Evolutionary conservation across 768 basidiomycete genomes (phyloP).

Genomic region (Hygrophorus pudorinus): DNA sequence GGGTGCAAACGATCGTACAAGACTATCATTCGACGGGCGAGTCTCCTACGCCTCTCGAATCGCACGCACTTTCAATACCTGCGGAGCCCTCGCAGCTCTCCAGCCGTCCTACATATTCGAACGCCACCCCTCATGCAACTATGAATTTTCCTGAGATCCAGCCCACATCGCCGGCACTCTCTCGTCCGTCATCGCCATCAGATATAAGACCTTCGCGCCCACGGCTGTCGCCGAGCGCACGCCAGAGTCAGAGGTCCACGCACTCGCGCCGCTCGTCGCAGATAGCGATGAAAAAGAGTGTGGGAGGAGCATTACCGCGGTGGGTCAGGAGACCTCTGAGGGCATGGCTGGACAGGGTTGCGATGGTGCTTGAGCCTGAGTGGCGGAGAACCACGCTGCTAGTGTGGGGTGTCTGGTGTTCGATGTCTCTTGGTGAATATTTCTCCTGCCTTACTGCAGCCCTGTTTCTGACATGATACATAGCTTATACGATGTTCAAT

Average conservation of each 20-base stretch:
- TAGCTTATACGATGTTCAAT: constrained; percentile 89
- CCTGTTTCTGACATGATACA: background rate
- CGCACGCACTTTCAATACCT: background rate
- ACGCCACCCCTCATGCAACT: background rate
- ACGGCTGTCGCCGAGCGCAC: background rate
- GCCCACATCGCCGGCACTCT: too few relatives aligned
- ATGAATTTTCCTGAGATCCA: too few relatives aligned
- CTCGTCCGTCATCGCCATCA: too few relatives aligned
- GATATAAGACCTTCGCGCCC: background rate
- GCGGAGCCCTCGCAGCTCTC: background rate
- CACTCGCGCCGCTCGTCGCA: constrained; percentile 25
- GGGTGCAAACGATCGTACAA: constrained; percentile 9
- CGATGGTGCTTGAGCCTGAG: constrained; percentile 58
- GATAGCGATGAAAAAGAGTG: constrained; percentile 27
- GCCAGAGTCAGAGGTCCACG: background rate
- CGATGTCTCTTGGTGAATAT: constrained; percentile 63
- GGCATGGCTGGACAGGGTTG: constrained; percentile 61
- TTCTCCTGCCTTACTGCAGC: background rate
- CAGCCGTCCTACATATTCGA: background rate
- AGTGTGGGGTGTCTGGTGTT: constrained; percentile 71
- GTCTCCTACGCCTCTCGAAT: constrained; percentile 11
- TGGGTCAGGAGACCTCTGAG: constrained; percentile 48
- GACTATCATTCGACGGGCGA: constrained; percentile 28
- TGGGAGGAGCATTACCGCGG: constrained; percentile 38
- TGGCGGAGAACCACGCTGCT: constrained; percentile 71